Percentiles rank a stretch among this genome's conserved stretches.
Evolutionary conservation across 306 rosid species (phyloP).

Genomic region (Comarum palustre): DNA sequence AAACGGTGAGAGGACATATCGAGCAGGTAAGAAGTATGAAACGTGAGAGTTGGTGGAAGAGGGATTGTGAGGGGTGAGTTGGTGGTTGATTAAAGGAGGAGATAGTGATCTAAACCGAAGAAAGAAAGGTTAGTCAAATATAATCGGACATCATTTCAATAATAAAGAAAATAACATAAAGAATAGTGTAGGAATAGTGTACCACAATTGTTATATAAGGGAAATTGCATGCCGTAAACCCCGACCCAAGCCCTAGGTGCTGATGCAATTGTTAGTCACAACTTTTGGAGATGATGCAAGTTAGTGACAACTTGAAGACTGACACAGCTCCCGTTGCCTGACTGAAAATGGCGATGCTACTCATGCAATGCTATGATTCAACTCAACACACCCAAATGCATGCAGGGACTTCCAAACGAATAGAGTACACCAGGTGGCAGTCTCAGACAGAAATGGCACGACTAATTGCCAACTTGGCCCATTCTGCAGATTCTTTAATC

Average conservation of each 20-base stretch:
- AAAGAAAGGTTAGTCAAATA: too few relatives aligned
- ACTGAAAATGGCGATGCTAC: conserved; percentile 57
- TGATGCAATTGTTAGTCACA: conserved; percentile 76
- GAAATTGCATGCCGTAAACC: too few relatives aligned
- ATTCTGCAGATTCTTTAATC: conserved; percentile 89
- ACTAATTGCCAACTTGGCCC: conserved; percentile 88
- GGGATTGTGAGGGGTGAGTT: too few relatives aligned
- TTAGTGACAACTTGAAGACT: conserved; percentile 79
- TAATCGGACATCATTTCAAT: too few relatives aligned
- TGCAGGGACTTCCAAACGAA: conserved; percentile 55
- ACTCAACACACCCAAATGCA: conserved; percentile 72
- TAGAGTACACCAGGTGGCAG: conserved; percentile 36
- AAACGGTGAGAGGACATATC: too few relatives aligned
- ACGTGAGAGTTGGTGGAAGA: too few relatives aligned
- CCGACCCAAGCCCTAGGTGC: conserved; percentile 52
- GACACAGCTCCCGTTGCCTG: conserved; percentile 61
- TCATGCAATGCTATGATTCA: conserved; percentile 62
- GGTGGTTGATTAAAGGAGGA: too few relatives aligned
- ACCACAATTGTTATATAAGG: too few relatives aligned
- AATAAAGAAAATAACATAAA: too few relatives aligned
- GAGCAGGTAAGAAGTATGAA: too few relatives aligned
- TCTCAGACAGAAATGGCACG: conserved; percentile 88
- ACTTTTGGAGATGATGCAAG: conserved; percentile 77
- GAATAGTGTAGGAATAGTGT: too few relatives aligned
- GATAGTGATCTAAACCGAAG: too few relatives aligned